Evolutionary conservation across 306 rosid genomes (phyloP).

Genomic region (Adenanthera pavonina): DNA sequence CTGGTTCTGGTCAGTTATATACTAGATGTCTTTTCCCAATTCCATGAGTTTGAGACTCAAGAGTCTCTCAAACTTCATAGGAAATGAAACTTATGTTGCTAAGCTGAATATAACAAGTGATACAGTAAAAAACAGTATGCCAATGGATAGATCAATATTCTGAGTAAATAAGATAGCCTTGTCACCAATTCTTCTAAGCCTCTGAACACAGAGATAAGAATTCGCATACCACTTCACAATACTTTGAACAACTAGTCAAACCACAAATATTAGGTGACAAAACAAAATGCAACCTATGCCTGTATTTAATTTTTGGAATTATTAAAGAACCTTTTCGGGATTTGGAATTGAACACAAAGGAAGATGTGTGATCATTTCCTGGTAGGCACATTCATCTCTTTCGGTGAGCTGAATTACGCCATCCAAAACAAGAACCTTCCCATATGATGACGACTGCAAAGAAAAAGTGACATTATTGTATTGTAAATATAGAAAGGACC

Average conservation of each 20-base stretch:
- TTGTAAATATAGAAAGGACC: conserved; percentile 9
- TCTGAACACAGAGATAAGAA: conserved; percentile 13
- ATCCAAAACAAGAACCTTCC: conserved; percentile 95
- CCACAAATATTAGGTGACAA: conserved; percentile 6
- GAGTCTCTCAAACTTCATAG: not conserved
- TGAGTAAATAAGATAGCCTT: not conserved
- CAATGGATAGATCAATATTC: conserved; percentile 8
- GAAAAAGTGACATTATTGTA: conserved; percentile 20
- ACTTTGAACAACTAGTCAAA: not conserved
- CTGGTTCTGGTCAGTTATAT: conserved; percentile 16
- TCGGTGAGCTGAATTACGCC: conserved; percentile 99
- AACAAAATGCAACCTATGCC: not conserved
- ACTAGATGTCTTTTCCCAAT: conserved; percentile 11
- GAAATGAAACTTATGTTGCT: not conserved
- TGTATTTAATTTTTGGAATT: conserved; percentile 4
- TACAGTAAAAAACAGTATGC: conserved; percentile 1
- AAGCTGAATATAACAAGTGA: conserved; percentile 17
- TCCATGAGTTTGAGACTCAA: not conserved
- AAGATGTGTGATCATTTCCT: conserved; percentile 97
- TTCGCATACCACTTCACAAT: conserved; percentile 3
- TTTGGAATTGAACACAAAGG: conserved; percentile 93
- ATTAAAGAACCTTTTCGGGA: conserved; percentile 77
- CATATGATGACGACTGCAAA: conserved; percentile 87
- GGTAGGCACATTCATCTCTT: conserved; percentile 99
- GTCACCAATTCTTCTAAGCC: conserved; percentile 12